These are phyloP conservation scores for Clonostachys rhizophaga DNA, from an alignment of 2,329 filamentous ascomycete species.

Conservation along the genomic window DNA sequence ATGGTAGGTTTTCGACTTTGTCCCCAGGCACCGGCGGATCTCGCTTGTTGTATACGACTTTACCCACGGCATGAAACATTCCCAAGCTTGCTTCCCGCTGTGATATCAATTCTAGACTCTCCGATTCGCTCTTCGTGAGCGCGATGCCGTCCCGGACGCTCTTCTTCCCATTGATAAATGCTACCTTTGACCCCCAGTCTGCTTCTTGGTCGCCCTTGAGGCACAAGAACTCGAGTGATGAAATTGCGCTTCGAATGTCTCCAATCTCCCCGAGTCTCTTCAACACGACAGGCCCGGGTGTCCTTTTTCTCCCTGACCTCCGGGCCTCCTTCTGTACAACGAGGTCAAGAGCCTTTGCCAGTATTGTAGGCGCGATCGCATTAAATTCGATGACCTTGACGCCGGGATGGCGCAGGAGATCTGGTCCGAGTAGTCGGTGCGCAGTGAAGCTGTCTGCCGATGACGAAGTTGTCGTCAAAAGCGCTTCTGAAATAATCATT, in stretches of 20 bases:
- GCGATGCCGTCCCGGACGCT: slow-evolving; percentile 47
- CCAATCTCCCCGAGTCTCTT: slow-evolving; percentile 80
- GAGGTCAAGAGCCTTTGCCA: slow-evolving; percentile 78
- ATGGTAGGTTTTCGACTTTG: slow-evolving; percentile 49
- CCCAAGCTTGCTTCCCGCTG: slow-evolving; percentile 86
- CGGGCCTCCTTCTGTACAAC: slow-evolving; percentile 82
- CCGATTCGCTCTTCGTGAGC: slow-evolving; percentile 72
- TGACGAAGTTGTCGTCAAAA: slow-evolving; percentile 79
- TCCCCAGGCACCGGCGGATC: slow-evolving; percentile 45
- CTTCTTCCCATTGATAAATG: slow-evolving; percentile 65
- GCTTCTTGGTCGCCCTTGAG: slow-evolving; percentile 71
- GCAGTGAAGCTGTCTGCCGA: slow-evolving; percentile 90
- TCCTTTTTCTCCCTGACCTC: slow-evolving; percentile 68
- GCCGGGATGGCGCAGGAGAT: slow-evolving; percentile 77
- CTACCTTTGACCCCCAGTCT: slow-evolving; percentile 71
- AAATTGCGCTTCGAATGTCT: slow-evolving; percentile 89
- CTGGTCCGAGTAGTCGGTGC: slow-evolving; percentile 81
- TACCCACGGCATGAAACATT: slow-evolving; percentile 94
- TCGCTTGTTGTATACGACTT: slow-evolving; percentile 94
- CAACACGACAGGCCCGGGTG: slow-evolving; percentile 74
- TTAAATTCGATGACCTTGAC: slow-evolving; percentile 89
- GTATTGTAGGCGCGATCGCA: slow-evolving; percentile 77
- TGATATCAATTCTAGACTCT: slow-evolving; percentile 75
- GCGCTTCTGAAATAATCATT: slow-evolving; percentile 86
- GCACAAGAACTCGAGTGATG: slow-evolving; percentile 88